A percentile compares a stretch with the other conserved stretches of the same genome.
phyloP scores from a whole-genome alignment of 1,284 basidiomycete genomes.

The Abortiporus biennis region DNA sequence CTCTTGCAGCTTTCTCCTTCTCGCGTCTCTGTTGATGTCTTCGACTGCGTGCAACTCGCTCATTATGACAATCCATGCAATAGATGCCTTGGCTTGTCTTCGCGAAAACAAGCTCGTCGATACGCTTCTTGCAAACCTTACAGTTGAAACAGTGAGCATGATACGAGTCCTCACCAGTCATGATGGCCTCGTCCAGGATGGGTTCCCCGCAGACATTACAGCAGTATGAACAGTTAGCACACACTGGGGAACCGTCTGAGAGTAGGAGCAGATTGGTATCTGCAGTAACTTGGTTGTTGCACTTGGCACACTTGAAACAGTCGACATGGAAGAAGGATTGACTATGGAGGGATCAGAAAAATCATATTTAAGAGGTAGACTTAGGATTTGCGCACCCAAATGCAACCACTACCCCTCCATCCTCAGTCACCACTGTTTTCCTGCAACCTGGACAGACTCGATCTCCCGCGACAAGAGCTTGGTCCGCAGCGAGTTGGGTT shows the following conservation, averaged over 20 bases:
- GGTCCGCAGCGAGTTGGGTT: slow-evolving; percentile 1
- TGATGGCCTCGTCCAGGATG: slow-evolving; percentile 96
- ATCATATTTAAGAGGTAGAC: slow-evolving; percentile 14
- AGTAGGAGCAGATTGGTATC: slow-evolving; percentile 95
- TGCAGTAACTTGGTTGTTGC: slow-evolving; percentile 73
- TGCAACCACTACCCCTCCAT: slow-evolving; percentile 84
- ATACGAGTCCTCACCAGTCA: slow-evolving; percentile 98
- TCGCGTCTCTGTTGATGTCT: slow-evolving; percentile 87
- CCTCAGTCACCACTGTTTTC: slow-evolving; percentile 75
- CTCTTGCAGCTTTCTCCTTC: slow-evolving; percentile 43
- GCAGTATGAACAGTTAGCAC: slow-evolving; percentile 94
- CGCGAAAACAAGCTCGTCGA: slow-evolving; percentile 97
- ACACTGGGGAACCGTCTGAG: slow-evolving; percentile 95
- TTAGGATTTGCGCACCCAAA: slow-evolving; percentile 72
- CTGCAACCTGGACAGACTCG: slow-evolving; percentile 83
- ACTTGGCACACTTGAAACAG: slow-evolving; percentile 84
- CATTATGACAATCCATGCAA: slow-evolving; percentile 98
- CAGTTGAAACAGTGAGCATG: slow-evolving; percentile 99
- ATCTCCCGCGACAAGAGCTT: slow-evolving; percentile 39
- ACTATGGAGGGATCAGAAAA: slow-evolving; percentile 29
- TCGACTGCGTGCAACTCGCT: slow-evolving; percentile 88
- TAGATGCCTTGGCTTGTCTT: slow-evolving; percentile 99
- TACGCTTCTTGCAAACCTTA: slow-evolving; percentile 88
- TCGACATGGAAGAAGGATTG: slow-evolving; percentile 81
- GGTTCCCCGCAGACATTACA: slow-evolving; percentile 90